phyloP scores from a whole-genome alignment of 192 early-diverging fungal species.

The Radiomyces spectabilis region DNA sequence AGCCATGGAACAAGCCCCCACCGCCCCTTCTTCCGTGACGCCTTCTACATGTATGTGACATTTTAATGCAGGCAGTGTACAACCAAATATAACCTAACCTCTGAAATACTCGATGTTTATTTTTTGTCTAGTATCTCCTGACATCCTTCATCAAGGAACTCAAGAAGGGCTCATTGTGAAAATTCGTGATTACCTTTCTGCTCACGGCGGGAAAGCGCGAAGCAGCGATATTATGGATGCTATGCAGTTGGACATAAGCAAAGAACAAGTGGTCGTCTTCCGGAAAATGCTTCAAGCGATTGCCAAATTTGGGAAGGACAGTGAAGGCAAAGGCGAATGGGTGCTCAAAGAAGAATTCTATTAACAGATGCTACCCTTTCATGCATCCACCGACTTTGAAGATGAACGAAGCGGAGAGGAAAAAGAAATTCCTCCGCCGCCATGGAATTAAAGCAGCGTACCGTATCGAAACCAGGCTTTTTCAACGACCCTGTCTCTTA shows the following conservation, averaged over 20 bases:
- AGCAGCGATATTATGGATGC: conserved; percentile 42
- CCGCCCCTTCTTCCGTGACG: neutral
- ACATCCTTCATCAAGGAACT: conserved; percentile 4
- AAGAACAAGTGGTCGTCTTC: conserved; percentile 49
- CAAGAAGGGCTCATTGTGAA: conserved; percentile 36
- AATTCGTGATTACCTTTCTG: conserved; percentile 49
- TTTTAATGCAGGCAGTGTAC: no score
- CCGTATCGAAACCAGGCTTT: no score
- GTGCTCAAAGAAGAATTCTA: conserved; percentile 50
- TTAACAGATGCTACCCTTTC: no score
- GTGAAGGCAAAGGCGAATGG: conserved; percentile 40
- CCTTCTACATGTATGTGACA: neutral
- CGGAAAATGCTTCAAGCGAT: conserved; percentile 63
- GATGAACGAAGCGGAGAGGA: no score
- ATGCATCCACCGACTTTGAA: no score
- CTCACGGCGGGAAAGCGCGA: conserved; percentile 35
- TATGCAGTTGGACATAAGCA: conserved; percentile 40
- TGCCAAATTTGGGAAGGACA: conserved; percentile 39
- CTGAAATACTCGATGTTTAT: no score
- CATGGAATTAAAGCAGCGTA: no score
- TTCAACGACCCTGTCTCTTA: no score
- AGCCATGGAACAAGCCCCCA: conserved; percentile 23
- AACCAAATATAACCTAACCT: no score
- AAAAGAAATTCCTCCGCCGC: no score
- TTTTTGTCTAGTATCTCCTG: conserved; percentile 1